Evolutionary conservation across 73 alveolate genomes (phyloP).

Genomic region (Paramecium sonneborni): DNA sequence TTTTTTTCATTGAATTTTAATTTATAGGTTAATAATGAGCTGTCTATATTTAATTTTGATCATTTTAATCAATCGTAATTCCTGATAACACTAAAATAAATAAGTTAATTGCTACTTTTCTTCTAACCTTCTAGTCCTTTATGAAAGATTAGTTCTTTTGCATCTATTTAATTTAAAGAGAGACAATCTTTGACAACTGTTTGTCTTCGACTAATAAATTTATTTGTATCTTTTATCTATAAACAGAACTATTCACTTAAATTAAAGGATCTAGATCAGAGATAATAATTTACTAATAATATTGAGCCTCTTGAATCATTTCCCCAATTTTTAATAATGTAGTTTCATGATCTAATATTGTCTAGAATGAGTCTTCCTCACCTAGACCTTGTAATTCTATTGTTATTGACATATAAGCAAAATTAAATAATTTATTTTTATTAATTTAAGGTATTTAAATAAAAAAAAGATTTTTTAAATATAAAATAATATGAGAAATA

Average conservation of each 20-base stretch:
- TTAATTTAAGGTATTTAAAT: background rate
- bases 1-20: too few species aligned
- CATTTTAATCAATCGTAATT: background rate
- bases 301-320: background rate
- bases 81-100: background rate
- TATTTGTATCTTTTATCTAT: background rate
- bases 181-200: background rate
- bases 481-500: too few species aligned
- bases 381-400: background rate
- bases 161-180: background rate
- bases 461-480: background rate
- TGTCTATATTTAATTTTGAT: too few species aligned
- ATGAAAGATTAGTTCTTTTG: background rate
- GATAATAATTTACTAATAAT: background rate
- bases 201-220: background rate
- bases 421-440: background rate
- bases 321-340: background rate
- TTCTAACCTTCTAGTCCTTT: background rate
- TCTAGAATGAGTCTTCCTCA: background rate
- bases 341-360: background rate
- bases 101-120: background rate
- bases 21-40: too few species aligned
- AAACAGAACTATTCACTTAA: background rate
- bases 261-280: background rate
- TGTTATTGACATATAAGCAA: background rate